phyloP scores from a whole-genome alignment of 345 rosid species.

The Durio zibethinus region DNA sequence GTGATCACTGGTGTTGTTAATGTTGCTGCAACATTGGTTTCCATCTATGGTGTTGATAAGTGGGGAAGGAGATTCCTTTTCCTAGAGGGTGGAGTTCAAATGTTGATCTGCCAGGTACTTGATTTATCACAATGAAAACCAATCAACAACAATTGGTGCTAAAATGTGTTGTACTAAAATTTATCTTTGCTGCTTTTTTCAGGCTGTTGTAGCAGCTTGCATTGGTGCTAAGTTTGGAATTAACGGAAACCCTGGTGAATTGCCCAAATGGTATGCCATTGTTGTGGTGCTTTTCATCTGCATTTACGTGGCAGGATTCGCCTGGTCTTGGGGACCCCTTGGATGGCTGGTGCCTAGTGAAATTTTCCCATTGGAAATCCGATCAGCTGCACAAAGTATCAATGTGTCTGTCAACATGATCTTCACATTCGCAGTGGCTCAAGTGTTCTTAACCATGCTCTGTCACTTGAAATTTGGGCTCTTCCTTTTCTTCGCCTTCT shows the following conservation, averaged over 20 bases:
- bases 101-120: constrained; percentile 80
- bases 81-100: constrained; percentile 79
- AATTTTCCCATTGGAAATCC: constrained; percentile 82
- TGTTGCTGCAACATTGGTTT: constrained; percentile 58
- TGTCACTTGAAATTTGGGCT: constrained; percentile 81
- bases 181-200: background rate
- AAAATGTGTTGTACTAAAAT: background rate
- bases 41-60: constrained; percentile 76
- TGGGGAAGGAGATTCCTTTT: constrained; percentile 84
- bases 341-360: constrained; percentile 96
- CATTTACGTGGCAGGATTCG: constrained; percentile 74
- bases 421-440: constrained; percentile 76
- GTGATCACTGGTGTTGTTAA: constrained; percentile 76
- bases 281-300: constrained; percentile 88
- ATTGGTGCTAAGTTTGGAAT: constrained; percentile 83
- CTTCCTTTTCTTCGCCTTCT: constrained; percentile 63
- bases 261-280: constrained; percentile 83
- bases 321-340: constrained; percentile 97
- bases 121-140: background rate
- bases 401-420: constrained; percentile 88
- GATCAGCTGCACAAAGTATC: constrained; percentile 89
- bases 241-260: constrained; percentile 49
- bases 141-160: background rate
- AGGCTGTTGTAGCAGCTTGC: constrained; percentile 58
- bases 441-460: constrained; percentile 67